Conservation (phyloP, 1,284 basidiomycete species). For the Puccinia polysora region DNA sequence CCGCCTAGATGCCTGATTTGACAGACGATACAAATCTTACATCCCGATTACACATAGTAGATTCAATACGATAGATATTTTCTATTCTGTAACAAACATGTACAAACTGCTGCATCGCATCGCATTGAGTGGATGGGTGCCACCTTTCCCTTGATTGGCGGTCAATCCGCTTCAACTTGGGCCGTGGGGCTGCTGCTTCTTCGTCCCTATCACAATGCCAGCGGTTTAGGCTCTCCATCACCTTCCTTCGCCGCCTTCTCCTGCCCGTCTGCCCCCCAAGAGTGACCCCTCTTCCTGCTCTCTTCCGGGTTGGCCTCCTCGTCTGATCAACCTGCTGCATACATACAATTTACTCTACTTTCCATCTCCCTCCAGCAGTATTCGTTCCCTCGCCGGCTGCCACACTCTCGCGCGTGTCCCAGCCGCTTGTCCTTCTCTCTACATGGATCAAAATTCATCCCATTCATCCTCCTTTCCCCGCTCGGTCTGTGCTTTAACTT, state of each 20-base stretch:
- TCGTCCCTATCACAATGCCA: constrained; percentile 9
- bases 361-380: background rate
- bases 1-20: too few species aligned
- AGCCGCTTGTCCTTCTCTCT: background rate
- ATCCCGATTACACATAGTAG: too few species aligned
- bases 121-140: constrained; percentile 17
- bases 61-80: too few species aligned
- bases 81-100: background rate
- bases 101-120: background rate
- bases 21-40: too few species aligned
- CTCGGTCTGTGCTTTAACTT: constrained; percentile 2
- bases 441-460: constrained; percentile 21
- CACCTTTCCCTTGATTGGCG: constrained; percentile 4
- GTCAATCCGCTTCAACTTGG: background rate
- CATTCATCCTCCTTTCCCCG: constrained; percentile 12
- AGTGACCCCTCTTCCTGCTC: background rate
- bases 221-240: too few species aligned
- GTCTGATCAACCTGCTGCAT: background rate
- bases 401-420: background rate
- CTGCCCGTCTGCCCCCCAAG: too few species aligned
- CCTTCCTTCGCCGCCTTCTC: too few species aligned
- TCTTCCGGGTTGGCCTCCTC: background rate
- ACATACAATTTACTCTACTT: background rate
- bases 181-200: constrained; percentile 14
- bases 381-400: background rate